Percentiles rank a stretch among this genome's conserved stretches.
These are phyloP conservation scores for Friedmanniomyces simplex DNA, from an alignment of 495 filamentous ascomycete genomes.

Conservation along the genomic window DNA sequence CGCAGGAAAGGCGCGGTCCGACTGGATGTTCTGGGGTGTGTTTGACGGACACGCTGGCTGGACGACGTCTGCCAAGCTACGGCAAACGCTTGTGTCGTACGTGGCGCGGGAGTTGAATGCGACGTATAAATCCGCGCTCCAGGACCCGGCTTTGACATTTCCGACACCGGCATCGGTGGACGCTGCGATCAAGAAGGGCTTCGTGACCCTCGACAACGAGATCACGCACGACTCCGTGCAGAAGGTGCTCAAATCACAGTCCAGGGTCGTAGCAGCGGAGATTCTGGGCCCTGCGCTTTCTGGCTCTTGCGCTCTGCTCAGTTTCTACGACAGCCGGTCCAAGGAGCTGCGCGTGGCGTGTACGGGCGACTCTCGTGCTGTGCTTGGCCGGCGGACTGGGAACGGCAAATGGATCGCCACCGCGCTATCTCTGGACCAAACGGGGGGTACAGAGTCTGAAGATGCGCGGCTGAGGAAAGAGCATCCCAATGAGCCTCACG, in stretches of 20 bases:
- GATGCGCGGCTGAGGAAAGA: constrained; percentile 67
- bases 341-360: constrained; percentile 83
- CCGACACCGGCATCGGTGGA: constrained; percentile 74
- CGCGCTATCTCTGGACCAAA: constrained; percentile 83
- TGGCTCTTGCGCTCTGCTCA: constrained; percentile 89
- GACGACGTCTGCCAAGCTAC: constrained; percentile 94
- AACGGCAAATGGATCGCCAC: constrained; percentile 91
- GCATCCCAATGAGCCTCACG: constrained; percentile 79
- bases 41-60: constrained; percentile 97
- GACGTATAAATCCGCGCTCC: constrained; percentile 69
- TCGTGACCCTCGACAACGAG: constrained; percentile 78
- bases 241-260: constrained; percentile 77
- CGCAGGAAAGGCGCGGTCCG: constrained; percentile 49
- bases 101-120: constrained; percentile 90
- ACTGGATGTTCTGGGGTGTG: constrained; percentile 99
- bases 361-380: constrained; percentile 87
- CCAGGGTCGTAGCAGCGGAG: constrained; percentile 77
- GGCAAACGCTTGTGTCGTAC: constrained; percentile 79
- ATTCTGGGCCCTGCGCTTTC: constrained; percentile 85
- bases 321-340: constrained; percentile 82
- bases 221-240: constrained; percentile 84
- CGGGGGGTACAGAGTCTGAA: constrained; percentile 74
- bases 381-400: constrained; percentile 65
- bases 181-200: constrained; percentile 83
- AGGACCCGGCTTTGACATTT: constrained; percentile 46